phyloP scores from a whole-genome alignment of 148 eudicot genomes.

The Vaccinium vitisidaea region DNA sequence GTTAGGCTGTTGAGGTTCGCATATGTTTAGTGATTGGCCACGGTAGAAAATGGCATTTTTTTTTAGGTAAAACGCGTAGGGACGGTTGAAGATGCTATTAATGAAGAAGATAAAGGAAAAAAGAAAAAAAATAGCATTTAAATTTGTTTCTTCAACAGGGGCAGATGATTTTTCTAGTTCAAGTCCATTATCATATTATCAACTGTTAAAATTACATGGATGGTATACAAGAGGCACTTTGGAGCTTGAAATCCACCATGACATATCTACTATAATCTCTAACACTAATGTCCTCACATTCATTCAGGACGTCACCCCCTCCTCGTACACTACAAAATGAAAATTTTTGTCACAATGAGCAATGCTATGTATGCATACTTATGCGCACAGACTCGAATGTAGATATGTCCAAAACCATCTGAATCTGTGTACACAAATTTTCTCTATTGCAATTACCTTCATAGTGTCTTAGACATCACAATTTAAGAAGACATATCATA shows the following conservation, averaged over 20 bases:
- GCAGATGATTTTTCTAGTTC: background rate
- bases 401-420: background rate
- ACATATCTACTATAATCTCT: background rate
- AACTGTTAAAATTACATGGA: background rate
- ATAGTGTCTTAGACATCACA: too few relatives aligned
- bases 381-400: background rate
- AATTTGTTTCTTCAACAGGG: background rate
- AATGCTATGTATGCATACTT: background rate
- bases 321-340: background rate
- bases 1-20: too few relatives aligned
- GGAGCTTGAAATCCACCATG: background rate
- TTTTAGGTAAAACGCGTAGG: too few relatives aligned
- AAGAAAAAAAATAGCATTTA: background rate
- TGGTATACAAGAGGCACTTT: background rate
- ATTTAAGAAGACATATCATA: background rate
- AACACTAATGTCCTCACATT: background rate
- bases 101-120: background rate
- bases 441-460: background rate
- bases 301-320: background rate
- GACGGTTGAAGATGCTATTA: background rate
- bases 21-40: too few relatives aligned
- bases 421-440: background rate
- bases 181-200: background rate
- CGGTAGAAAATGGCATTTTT: too few relatives aligned
- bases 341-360: background rate